These are phyloP conservation scores for Ophiostoma perfectum DNA, from an alignment of 2,329 filamentous ascomycete genomes.

Conservation along the genomic window DNA sequence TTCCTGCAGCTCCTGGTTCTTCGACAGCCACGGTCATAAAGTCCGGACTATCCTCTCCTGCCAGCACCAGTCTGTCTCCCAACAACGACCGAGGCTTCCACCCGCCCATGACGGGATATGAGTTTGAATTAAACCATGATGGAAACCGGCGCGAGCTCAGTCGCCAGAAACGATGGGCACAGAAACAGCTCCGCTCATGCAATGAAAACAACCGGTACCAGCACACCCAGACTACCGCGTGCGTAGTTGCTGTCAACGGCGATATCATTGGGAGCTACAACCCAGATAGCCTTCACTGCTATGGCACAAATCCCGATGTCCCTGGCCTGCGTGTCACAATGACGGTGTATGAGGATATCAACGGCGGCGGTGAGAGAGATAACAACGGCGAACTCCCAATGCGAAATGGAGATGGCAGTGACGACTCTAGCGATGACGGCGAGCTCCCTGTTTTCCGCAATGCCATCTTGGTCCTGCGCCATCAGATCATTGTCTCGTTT, in stretches of 20 bases:
- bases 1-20: not conserved
- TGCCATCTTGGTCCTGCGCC: constrained; percentile 21
- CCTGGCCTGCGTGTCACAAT: constrained; percentile 26
- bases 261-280: constrained; percentile 23
- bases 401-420: not conserved
- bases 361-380: not conserved
- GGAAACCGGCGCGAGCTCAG: constrained; percentile 24
- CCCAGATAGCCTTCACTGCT: constrained; percentile 25
- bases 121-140: constrained; percentile 27
- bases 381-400: not conserved
- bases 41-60: not conserved
- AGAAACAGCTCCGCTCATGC: constrained; percentile 25
- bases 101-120: constrained; percentile 24
- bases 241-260: constrained; percentile 26
- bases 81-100: constrained; percentile 11
- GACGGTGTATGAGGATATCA: constrained; percentile 22
- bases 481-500: constrained; percentile 24
- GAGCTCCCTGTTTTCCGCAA: constrained; percentile 12
- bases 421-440: not conserved
- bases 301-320: constrained; percentile 24
- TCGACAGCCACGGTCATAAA: too few relatives aligned
- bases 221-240: constrained; percentile 27
- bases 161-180: constrained; percentile 25
- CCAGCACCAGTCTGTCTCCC: not conserved
- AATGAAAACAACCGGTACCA: constrained; percentile 27